Evolutionary conservation across 257 asterid species (phyloP).

Genomic region (Petunia secreta): DNA sequence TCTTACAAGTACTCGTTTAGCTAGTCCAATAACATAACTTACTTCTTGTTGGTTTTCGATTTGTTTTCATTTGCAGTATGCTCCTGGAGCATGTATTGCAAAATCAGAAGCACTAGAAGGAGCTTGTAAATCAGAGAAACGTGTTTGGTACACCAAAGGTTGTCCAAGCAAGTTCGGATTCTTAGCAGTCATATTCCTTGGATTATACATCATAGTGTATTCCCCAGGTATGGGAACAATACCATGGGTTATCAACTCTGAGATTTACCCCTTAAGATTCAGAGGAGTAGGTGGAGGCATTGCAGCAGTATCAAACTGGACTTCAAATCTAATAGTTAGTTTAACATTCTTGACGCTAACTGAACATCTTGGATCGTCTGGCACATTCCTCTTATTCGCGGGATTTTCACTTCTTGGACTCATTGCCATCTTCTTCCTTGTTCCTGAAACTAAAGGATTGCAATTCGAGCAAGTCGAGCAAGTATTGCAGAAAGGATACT

Average conservation of each 20-base stretch:
- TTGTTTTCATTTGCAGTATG: neutral
- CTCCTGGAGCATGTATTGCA: slow-evolving; percentile 32
- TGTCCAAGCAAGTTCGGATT: slow-evolving; percentile 31
- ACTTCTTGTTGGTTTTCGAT: neutral
- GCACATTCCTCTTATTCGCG: slow-evolving; percentile 33
- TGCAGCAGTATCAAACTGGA: slow-evolving; percentile 36
- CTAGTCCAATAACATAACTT: neutral
- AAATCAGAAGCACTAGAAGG: slow-evolving; percentile 17
- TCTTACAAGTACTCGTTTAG: neutral
- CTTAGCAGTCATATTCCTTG: slow-evolving; percentile 31
- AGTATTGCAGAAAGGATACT: slow-evolving; percentile 27
- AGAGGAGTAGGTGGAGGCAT: slow-evolving; percentile 32
- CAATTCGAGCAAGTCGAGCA: slow-evolving; percentile 33
- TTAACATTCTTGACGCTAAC: slow-evolving; percentile 30
- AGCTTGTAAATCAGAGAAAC: slow-evolving; percentile 20
- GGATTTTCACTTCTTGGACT: slow-evolving; percentile 31
- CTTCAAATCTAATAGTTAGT: slow-evolving; percentile 29
- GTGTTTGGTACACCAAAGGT: slow-evolving; percentile 33
- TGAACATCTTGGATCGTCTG: slow-evolving; percentile 30
- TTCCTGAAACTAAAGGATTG: slow-evolving; percentile 33
- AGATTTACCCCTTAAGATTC: slow-evolving; percentile 31
- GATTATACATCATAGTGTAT: slow-evolving; percentile 30
- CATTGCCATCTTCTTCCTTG: slow-evolving; percentile 26
- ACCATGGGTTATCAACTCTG: slow-evolving; percentile 34
- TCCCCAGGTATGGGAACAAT: slow-evolving; percentile 38